Evolutionary conservation across 148 eudicot species (phyloP).

Genomic region (Cornus florida): DNA sequence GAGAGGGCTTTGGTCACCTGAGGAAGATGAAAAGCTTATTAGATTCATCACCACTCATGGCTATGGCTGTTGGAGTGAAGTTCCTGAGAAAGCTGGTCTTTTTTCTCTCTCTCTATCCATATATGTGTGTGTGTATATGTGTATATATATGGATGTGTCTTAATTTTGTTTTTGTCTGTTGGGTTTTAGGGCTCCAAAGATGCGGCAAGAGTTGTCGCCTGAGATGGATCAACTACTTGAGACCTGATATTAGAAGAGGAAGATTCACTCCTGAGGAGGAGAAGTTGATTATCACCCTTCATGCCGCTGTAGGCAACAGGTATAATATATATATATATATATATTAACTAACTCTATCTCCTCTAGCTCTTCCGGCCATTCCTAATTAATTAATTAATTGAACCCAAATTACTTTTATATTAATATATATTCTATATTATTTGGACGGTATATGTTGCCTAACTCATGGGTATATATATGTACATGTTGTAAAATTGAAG

Average conservation of each 20-base stretch:
- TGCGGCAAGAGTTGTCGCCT: constrained; percentile 93
- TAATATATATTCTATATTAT: too few relatives aligned
- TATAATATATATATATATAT: constrained; percentile 3
- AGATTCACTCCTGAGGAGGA: constrained; percentile 84
- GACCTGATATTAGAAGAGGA: constrained; percentile 92
- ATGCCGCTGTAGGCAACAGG: constrained; percentile 95
- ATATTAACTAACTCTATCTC: neutral
- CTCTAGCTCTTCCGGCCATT: neutral
- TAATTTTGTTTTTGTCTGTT: neutral
- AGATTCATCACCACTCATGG: constrained; percentile 79
- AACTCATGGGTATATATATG: too few relatives aligned
- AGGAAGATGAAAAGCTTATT: constrained; percentile 87
- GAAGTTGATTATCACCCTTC: constrained; percentile 88
- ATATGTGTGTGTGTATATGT: neutral
- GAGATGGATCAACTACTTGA: constrained; percentile 91
- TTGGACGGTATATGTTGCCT: too few relatives aligned
- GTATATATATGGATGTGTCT: neutral
- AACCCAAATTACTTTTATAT: neutral
- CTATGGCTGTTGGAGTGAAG: constrained; percentile 98
- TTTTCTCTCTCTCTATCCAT: neutral
- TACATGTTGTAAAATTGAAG: too few relatives aligned
- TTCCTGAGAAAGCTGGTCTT: constrained; percentile 89
- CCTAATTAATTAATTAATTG: too few relatives aligned
- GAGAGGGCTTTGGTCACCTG: constrained; percentile 96
- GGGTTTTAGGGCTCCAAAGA: constrained; percentile 74